A percentile compares a stretch with the other conserved stretches of the same genome.
Conservation (phyloP, 371 early-diverging fungal genomes). For the Mucor circinelloides region DNA sequence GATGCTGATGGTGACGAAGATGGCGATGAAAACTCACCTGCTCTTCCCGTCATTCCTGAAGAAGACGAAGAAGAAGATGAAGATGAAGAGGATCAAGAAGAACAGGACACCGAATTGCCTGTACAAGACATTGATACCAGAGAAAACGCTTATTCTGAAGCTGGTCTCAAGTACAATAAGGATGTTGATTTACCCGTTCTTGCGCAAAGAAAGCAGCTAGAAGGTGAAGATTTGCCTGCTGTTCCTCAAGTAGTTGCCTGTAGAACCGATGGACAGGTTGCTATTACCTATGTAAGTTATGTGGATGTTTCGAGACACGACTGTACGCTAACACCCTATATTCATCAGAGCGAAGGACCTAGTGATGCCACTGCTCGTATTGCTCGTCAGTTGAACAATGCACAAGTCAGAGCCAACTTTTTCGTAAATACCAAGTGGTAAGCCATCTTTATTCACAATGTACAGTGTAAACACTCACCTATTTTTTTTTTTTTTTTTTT, state of each 20-base stretch:
- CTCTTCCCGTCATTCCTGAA: not conserved
- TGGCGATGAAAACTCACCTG: constrained; percentile 3
- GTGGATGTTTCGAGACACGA: too few relatives aligned
- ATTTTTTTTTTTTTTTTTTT: not conserved
- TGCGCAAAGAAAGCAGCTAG: not conserved
- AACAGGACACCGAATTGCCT: not conserved
- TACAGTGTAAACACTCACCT: too few relatives aligned
- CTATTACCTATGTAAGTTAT: constrained; percentile 57
- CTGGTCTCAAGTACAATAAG: constrained; percentile 4
- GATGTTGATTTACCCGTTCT: constrained; percentile 17
- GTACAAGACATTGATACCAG: not conserved
- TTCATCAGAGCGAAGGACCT: constrained; percentile 62
- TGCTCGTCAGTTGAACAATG: constrained; percentile 53
- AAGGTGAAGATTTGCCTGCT: constrained; percentile 4
- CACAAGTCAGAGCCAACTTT: constrained; percentile 58
- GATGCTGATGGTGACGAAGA: not conserved
- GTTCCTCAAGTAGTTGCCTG: constrained; percentile 20
- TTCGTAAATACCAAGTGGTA: constrained; percentile 64
- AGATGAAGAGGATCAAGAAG: not conserved
- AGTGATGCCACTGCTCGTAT: constrained; percentile 62
- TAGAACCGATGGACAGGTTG: constrained; percentile 57
- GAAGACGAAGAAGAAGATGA: constrained; percentile 1
- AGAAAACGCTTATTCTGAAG: not conserved
- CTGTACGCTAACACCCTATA: too few relatives aligned
- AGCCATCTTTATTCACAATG: not conserved